phyloP scores from a whole-genome alignment of 2,329 filamentous ascomycete genomes.

The Calonectria pseudoreteaudii region DNA sequence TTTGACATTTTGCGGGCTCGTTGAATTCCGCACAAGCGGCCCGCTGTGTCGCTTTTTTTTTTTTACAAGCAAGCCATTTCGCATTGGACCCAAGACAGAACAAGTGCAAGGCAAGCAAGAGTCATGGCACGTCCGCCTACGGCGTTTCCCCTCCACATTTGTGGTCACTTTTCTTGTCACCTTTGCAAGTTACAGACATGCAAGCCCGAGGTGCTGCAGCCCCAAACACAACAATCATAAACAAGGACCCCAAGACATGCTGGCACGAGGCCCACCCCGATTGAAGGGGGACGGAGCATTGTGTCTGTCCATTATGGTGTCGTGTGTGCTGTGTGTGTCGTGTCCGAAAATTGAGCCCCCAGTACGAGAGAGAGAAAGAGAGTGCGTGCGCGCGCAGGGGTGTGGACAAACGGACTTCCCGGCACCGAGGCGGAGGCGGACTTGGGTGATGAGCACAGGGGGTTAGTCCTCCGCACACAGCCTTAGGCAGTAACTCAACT shows the following conservation, averaged over 20 bases:
- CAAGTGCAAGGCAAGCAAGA: background rate
- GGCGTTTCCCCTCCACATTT: background rate
- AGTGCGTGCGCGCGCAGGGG: background rate
- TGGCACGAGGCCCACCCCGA: constrained; percentile 20
- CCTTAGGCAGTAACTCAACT: constrained; percentile 7
- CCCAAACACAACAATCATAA: background rate
- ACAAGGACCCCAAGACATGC: constrained; percentile 22
- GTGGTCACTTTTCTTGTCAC: background rate
- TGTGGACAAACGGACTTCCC: background rate
- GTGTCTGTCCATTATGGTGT: background rate
- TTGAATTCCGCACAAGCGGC: background rate
- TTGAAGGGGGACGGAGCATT: background rate
- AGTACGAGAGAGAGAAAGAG: constrained; percentile 4
- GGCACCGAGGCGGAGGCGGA: constrained; percentile 3
- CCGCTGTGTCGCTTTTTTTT: background rate
- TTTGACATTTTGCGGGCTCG: background rate
- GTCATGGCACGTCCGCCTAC: background rate
- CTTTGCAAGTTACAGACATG: background rate
- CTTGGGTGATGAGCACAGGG: constrained; percentile 1
- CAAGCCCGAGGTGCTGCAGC: background rate
- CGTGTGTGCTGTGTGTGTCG: background rate
- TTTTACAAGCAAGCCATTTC: background rate
- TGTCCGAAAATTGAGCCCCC: constrained; percentile 14
- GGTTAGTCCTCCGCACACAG: background rate
- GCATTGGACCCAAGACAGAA: background rate